phyloP scores from a whole-genome alignment of 805 yeast species.

The Candida yuanshanica region DNA sequence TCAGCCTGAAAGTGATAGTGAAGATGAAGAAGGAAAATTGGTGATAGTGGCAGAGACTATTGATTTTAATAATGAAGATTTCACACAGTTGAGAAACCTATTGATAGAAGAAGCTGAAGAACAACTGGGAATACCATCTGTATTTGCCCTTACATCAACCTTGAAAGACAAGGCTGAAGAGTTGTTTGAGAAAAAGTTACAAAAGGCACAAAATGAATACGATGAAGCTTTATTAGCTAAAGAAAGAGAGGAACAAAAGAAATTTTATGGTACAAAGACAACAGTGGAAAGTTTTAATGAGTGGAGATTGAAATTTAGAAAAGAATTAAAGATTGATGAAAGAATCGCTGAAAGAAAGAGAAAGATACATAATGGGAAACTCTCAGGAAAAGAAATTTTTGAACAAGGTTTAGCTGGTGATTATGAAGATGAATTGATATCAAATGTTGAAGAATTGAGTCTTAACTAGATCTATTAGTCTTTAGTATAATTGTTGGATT shows the following conservation, averaged over 20 bases:
- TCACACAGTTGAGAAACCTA: constrained; percentile 32
- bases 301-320: constrained; percentile 72
- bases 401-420: constrained; percentile 82
- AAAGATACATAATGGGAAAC: constrained; percentile 63
- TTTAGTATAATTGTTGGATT: too few relatives aligned
- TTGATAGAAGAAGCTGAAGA: constrained; percentile 61
- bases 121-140: constrained; percentile 86
- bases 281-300: constrained; percentile 64
- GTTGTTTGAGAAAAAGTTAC: constrained; percentile 53
- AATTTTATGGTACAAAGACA: constrained; percentile 87
- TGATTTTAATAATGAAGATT: constrained; percentile 47
- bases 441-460: background rate
- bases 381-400: constrained; percentile 86
- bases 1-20: constrained; percentile 36
- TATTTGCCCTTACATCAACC: constrained; percentile 71
- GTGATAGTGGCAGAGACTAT: constrained; percentile 52
- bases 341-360: constrained; percentile 46
- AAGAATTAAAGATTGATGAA: constrained; percentile 65
- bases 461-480: background rate
- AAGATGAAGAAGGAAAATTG: constrained; percentile 42
- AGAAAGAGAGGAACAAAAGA: constrained; percentile 82
- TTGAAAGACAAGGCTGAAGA: constrained; percentile 80
- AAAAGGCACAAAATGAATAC: constrained; percentile 45
- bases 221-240: constrained; percentile 54
- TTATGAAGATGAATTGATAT: constrained; percentile 34